Conservation (phyloP, 2,329 filamentous ascomycete species). For the Zasmidium angulare region DNA sequence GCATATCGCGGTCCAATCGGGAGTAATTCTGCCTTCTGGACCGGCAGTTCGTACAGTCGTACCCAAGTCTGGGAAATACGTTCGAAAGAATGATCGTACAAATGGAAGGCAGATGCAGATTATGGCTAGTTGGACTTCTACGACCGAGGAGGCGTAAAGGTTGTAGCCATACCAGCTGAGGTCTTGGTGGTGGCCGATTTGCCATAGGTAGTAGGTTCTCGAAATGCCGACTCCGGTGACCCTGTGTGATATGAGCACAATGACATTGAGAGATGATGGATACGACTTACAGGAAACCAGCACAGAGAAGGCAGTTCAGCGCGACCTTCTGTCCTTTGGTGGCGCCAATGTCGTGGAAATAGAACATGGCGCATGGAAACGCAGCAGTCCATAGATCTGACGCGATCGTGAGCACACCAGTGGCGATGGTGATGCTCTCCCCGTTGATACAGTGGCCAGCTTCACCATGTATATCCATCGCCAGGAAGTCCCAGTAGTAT, state of each 20-base stretch:
- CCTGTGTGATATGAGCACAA: neutral
- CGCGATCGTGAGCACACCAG: slow-evolving; percentile 22
- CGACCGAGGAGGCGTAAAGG: slow-evolving; percentile 18
- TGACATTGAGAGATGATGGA: neutral
- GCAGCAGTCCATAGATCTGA: slow-evolving; percentile 28
- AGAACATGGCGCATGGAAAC: slow-evolving; percentile 24
- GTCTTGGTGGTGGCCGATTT: slow-evolving; percentile 13
- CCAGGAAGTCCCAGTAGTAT: slow-evolving; percentile 22
- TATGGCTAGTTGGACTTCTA: slow-evolving; percentile 25
- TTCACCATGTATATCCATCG: slow-evolving; percentile 2
- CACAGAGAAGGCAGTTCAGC: slow-evolving; percentile 24
- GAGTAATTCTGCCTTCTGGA: neutral
- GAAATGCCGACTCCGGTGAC: slow-evolving; percentile 24
- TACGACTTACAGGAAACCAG: slow-evolving; percentile 18
- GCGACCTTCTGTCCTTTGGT: slow-evolving; percentile 21
- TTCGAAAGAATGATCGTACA: slow-evolving; percentile 17
- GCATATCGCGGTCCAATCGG: neutral
- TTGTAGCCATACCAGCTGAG: slow-evolving; percentile 23
- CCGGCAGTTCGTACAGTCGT: neutral
- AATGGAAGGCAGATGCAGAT: slow-evolving; percentile 25
- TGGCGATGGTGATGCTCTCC: slow-evolving; percentile 9
- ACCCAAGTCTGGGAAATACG: slow-evolving; percentile 7
- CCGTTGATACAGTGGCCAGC: slow-evolving; percentile 15
- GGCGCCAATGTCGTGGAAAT: slow-evolving; percentile 17
- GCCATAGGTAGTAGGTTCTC: slow-evolving; percentile 25